Conservation (phyloP, 441 rosid species). For the Syzygium syzygioides region DNA sequence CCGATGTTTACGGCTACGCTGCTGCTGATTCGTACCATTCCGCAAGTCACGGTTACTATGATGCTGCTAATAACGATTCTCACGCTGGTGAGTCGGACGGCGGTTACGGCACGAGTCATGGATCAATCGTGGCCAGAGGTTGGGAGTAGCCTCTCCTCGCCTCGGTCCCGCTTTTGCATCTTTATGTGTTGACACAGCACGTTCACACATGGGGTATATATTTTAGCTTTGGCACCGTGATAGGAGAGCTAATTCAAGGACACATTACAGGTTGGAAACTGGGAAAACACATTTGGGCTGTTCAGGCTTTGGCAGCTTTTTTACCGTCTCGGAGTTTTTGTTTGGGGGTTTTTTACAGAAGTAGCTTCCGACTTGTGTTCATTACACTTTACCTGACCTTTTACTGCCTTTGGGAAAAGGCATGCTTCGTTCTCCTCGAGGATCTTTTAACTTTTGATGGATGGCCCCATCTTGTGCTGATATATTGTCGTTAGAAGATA, state of each 20-base stretch:
- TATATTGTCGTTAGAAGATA: neutral
- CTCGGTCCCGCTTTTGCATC: neutral
- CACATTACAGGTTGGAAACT: neutral
- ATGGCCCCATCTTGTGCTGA: neutral
- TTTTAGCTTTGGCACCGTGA: neutral
- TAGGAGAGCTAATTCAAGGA: neutral
- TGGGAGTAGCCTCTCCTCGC: slow-evolving; percentile 21
- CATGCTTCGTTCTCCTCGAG: neutral
- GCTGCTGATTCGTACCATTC: neutral
- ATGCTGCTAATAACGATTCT: neutral
- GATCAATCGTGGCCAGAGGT: slow-evolving; percentile 14
- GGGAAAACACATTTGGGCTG: neutral
- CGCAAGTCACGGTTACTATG: neutral
- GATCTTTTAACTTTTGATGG: neutral
- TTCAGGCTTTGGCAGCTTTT: neutral
- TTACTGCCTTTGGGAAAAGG: neutral
- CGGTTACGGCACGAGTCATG: neutral
- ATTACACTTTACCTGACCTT: neutral
- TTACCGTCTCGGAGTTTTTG: neutral
- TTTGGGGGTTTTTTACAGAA: neutral
- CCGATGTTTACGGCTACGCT: neutral
- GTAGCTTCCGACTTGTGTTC: neutral
- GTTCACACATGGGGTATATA: neutral
- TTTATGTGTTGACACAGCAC: neutral
- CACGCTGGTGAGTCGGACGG: neutral